Conservation (phyloP, 257 asterid species). For the Scutellaria baicalensis region DNA sequence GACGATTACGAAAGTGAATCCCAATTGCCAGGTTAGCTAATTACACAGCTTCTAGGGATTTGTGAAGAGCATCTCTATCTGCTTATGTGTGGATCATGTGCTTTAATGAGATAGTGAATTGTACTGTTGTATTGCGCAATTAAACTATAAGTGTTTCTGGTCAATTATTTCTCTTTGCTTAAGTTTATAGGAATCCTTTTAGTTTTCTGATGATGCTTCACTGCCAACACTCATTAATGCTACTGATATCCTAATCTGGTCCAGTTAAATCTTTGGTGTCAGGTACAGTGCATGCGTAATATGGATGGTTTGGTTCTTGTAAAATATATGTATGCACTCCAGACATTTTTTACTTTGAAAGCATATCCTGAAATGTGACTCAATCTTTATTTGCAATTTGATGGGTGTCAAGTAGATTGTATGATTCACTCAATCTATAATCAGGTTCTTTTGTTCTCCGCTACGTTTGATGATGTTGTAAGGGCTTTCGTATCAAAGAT, state of each 20-base stretch:
- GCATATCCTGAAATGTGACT: not conserved
- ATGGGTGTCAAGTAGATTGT: not conserved
- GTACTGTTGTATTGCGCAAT: not conserved
- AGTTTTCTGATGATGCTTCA: not conserved
- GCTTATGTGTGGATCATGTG: not conserved
- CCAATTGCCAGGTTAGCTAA: slow-evolving; percentile 69
- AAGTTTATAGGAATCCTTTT: not conserved
- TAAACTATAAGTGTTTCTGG: not conserved
- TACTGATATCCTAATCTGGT: not conserved
- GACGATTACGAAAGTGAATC: slow-evolving; percentile 38
- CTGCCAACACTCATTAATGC: not conserved
- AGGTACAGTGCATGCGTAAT: not conserved
- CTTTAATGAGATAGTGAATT: not conserved
- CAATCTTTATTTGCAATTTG: not conserved
- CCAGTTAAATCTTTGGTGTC: not conserved
- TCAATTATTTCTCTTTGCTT: not conserved
- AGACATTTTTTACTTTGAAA: not conserved
- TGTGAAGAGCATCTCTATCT: not conserved
- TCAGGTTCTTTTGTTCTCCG: slow-evolving; percentile 54
- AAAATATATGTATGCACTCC: not conserved
- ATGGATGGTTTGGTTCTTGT: not conserved
- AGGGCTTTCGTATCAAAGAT: slow-evolving; percentile 49
- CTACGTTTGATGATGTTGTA: slow-evolving; percentile 73
- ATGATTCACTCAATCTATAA: not conserved
- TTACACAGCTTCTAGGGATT: not conserved